phyloP scores from a whole-genome alignment of 306 rosid species.

The Arachis stenosperma region DNA sequence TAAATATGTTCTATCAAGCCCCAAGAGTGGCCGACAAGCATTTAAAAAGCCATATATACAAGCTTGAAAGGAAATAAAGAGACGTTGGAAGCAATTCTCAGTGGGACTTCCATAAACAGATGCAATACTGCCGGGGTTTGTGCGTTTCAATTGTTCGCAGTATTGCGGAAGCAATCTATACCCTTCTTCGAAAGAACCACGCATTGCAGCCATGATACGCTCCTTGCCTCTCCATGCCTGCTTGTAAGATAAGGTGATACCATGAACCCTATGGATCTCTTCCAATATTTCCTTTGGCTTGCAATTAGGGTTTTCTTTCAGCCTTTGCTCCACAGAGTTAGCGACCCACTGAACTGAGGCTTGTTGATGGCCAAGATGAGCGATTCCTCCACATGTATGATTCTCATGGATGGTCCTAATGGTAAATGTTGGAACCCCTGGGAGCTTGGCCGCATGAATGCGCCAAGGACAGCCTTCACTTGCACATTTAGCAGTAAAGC shows the following conservation, averaged over 20 bases:
- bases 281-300: slow-evolving; percentile 92
- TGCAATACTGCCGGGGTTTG: slow-evolving; percentile 85
- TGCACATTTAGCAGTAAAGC: slow-evolving; percentile 89
- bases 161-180: slow-evolving; percentile 86
- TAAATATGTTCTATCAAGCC: slow-evolving; percentile 77
- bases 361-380: slow-evolving; percentile 92
- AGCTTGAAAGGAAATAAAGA: slow-evolving; percentile 83
- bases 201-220: slow-evolving; percentile 94
- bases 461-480: slow-evolving; percentile 95
- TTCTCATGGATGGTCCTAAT: slow-evolving; percentile 74
- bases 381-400: slow-evolving; percentile 83
- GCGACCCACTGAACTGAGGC: slow-evolving; percentile 98
- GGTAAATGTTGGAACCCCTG: slow-evolving; percentile 89
- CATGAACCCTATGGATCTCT: slow-evolving; percentile 88
- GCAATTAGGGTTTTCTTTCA: slow-evolving; percentile 79
- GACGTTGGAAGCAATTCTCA: slow-evolving; percentile 81
- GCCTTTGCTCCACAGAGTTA: slow-evolving; percentile 76
- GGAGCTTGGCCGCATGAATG: slow-evolving; percentile 91
- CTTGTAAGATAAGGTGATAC: slow-evolving; percentile 84
- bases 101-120: slow-evolving; percentile 68
- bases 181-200: slow-evolving; percentile 92
- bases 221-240: slow-evolving; percentile 98
- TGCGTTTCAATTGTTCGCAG: slow-evolving; percentile 80
- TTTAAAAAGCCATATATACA: slow-evolving; percentile 83
- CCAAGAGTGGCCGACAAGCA: slow-evolving; percentile 84